A percentile compares a stretch with the other conserved stretches of the same genome.
Conservation (phyloP, 1,284 basidiomycete species). For the Xerocomus amazonicus region DNA sequence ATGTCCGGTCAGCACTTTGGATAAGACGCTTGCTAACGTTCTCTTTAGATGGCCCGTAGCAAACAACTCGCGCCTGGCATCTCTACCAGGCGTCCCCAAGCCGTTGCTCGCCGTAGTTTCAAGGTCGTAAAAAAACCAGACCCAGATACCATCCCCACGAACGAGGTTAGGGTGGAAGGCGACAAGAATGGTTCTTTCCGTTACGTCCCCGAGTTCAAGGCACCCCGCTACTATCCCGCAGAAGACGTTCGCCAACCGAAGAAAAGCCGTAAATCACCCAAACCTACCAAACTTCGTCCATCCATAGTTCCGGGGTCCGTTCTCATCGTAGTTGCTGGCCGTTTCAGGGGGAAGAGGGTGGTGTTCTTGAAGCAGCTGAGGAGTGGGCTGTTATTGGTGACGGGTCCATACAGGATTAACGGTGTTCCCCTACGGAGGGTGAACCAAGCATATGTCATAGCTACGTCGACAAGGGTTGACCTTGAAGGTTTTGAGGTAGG, state of each 20-base stretch:
- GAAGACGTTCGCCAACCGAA: constrained; percentile 92
- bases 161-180: constrained; percentile 85
- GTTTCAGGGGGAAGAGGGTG: constrained; percentile 98
- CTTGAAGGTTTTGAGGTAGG: constrained; percentile 71
- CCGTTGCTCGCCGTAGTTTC: constrained; percentile 77
- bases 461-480: constrained; percentile 95
- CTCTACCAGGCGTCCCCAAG: constrained; percentile 74
- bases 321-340: constrained; percentile 95
- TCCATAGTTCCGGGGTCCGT: constrained; percentile 94
- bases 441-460: constrained; percentile 99
- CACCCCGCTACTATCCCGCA: constrained; percentile 94
- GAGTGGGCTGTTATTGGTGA: constrained; percentile 92
- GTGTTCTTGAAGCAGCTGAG: constrained; percentile 97
- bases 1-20: constrained; percentile 33
- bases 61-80: constrained; percentile 82
- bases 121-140: constrained; percentile 79
- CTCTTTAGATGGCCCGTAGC: constrained; percentile 84
- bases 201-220: constrained; percentile 82
- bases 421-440: constrained; percentile 98
- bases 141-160: constrained; percentile 55
- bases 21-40: constrained; percentile 29
- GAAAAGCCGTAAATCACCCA: constrained; percentile 85
- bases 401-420: constrained; percentile 98
- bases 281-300: constrained; percentile 75
- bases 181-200: constrained; percentile 92